A percentile compares a stretch with the other conserved stretches of the same genome.
phyloP scores from a whole-genome alignment of 345 rosid genomes.

The Arabis hirsuta region DNA sequence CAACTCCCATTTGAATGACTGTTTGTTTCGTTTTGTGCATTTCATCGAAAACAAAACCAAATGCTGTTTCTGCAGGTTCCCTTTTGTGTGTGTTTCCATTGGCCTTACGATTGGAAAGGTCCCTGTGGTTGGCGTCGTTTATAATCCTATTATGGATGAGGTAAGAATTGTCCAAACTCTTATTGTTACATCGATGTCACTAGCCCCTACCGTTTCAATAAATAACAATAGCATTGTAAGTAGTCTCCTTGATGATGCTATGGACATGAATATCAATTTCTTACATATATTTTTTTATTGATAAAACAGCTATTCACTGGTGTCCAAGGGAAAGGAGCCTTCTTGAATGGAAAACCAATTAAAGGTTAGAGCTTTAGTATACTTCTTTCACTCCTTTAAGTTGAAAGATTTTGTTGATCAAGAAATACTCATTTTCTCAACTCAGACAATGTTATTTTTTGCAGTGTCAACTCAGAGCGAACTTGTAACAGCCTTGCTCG shows the following conservation, averaged over 20 bases:
- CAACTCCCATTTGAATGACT: constrained; percentile 18
- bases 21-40: not conserved
- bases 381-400: not conserved
- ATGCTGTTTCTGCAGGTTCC: constrained; percentile 58
- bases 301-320: constrained; percentile 74
- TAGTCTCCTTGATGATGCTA: constrained; percentile 1
- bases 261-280: not conserved
- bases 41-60: constrained; percentile 12
- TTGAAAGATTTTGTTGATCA: not conserved
- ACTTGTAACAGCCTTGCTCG: constrained; percentile 82
- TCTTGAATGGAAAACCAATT: constrained; percentile 77
- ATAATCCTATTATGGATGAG: constrained; percentile 93
- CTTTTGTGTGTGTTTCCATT: constrained; percentile 87
- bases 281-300: not conserved
- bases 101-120: constrained; percentile 89
- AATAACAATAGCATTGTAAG: not conserved
- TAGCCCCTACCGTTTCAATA: too few species aligned
- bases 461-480: constrained; percentile 79
- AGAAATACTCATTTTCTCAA: not conserved
- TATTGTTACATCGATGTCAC: too few species aligned
- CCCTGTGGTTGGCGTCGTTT: constrained; percentile 89
- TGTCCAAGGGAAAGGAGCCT: constrained; percentile 77
- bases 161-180: constrained; percentile 42
- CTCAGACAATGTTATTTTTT: constrained; percentile 13
- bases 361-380: constrained; percentile 53